Base-by-base conservation (phyloP, 192 early-diverging fungal species). In the Backusella psychrophila region DNA sequence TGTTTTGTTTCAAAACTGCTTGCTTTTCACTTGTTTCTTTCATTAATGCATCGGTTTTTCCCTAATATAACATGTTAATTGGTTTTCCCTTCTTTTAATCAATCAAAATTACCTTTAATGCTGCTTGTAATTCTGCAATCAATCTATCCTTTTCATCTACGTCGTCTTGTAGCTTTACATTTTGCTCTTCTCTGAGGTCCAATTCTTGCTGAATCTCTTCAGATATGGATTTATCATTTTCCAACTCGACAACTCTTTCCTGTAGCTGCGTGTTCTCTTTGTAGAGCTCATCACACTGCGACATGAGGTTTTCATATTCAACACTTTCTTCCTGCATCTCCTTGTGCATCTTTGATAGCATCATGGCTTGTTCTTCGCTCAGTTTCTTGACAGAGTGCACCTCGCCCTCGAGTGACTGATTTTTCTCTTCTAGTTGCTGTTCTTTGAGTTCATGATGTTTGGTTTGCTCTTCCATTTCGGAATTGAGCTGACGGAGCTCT, bases 301-400 rank as follows among this genome's bases (percentile, higher is more conserved):
- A 23, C 70, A 71, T 71, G 23, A 71, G 15, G 1, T 23, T 29
- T 31, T 71, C 70, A 71, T 71, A 46, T 15, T 71, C 70, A 9
- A 31, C 29, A 5, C 23, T 44, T 26, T 71, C 70, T 31, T 71
- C 70, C 42, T 46, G 39, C 15, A 71, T 49, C 6, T 71, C 70
- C 44, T 71, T 29, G 31, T 71, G 70, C 42, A 71, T 49, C 26
- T 71, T 71, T 26, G 70, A 44, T 17, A 71, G 26, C 70, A 71
- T 71, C 21, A 49, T n/a, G 9, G 70, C 70, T 7, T 71, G 70
- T 0, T 71, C 44, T 49, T 71, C 70, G 14, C 44, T 71, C 6
- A 71, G 15, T 44, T 46, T 26, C 6, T 71, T 71, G 4, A 44
- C 26, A 17, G 39, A 46, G 5, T 11, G 21, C 4, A 49, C 0